Percentiles rank a stretch among this genome's conserved stretches.
Conservation (phyloP, 148 eudicot species). For the Tetragonia tetragonoides region DNA sequence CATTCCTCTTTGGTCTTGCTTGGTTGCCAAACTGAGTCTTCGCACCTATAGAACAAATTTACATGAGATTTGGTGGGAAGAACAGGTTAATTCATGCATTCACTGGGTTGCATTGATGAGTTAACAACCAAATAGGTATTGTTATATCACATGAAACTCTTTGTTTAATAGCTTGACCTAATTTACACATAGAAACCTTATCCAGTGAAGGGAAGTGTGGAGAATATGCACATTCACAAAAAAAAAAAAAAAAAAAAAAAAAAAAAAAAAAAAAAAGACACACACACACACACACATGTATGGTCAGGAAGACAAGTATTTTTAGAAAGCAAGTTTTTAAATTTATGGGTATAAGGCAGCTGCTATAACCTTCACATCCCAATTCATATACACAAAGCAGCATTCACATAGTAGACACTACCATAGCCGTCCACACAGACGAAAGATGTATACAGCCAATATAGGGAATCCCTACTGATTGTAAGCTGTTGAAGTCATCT, state of each 20-base stretch:
- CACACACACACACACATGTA: no score
- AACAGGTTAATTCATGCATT: background rate
- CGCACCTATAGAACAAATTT: slow-evolving; percentile 15
- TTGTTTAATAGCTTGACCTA: background rate
- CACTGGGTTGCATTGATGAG: background rate
- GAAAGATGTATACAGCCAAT: background rate
- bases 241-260: background rate
- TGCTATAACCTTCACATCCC: background rate
- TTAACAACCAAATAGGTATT: background rate
- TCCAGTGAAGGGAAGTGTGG: background rate
- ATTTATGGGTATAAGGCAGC: background rate
- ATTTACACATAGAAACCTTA: background rate
- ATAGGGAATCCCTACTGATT: background rate
- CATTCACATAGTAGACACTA: background rate
- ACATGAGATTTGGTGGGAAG: background rate
- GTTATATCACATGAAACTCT: background rate
- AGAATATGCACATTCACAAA: background rate
- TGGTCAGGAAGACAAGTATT: no score
- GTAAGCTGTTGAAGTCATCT: background rate
- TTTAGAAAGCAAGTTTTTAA: no score
- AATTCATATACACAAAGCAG: background rate
- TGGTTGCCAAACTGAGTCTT: background rate
- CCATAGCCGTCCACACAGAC: background rate
- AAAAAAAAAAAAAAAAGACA: background rate
- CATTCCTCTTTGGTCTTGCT: slow-evolving; percentile 12